These are phyloP conservation scores for Amanita brunnescens DNA, from an alignment of 768 basidiomycete genomes.

Conservation along the genomic window DNA sequence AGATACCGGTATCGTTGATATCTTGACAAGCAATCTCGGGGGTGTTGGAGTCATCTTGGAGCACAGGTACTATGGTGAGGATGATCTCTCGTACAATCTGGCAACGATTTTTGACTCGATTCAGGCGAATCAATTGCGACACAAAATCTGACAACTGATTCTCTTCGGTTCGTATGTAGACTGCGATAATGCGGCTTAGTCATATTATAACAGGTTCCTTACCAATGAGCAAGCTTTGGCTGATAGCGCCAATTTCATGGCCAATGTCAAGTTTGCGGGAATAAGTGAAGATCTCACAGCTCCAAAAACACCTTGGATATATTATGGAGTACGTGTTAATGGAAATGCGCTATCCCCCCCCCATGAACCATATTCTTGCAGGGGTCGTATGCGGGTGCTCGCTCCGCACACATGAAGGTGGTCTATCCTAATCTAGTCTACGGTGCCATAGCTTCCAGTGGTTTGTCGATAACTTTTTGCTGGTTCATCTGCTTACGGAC, in stretches of 20 bases:
- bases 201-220: slow-evolving; percentile 54
- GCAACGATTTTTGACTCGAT: slow-evolving; percentile 10
- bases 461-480: slow-evolving; percentile 26
- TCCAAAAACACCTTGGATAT: slow-evolving; percentile 77
- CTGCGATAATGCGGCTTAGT: slow-evolving; percentile 5
- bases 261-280: slow-evolving; percentile 63
- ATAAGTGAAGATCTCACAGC: slow-evolving; percentile 66
- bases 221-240: slow-evolving; percentile 84
- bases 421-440: slow-evolving; percentile 85
- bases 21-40: slow-evolving; percentile 74
- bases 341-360: neutral
- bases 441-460: slow-evolving; percentile 85
- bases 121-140: slow-evolving; percentile 74
- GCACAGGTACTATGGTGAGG: slow-evolving; percentile 79
- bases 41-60: slow-evolving; percentile 89
- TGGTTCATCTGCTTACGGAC: slow-evolving; percentile 4
- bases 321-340: slow-evolving; percentile 66
- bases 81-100: slow-evolving; percentile 4
- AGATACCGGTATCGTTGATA: slow-evolving; percentile 80
- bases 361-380: slow-evolving; percentile 16
- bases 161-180: slow-evolving; percentile 46
- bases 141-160: slow-evolving; percentile 69
- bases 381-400: slow-evolving; percentile 90
- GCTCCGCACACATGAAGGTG: slow-evolving; percentile 84
- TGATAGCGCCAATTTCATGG: slow-evolving; percentile 91